Evolutionary conservation across 164 flowering plant genomes (phyloP).

Genomic region (Dillenia turbinata): DNA sequence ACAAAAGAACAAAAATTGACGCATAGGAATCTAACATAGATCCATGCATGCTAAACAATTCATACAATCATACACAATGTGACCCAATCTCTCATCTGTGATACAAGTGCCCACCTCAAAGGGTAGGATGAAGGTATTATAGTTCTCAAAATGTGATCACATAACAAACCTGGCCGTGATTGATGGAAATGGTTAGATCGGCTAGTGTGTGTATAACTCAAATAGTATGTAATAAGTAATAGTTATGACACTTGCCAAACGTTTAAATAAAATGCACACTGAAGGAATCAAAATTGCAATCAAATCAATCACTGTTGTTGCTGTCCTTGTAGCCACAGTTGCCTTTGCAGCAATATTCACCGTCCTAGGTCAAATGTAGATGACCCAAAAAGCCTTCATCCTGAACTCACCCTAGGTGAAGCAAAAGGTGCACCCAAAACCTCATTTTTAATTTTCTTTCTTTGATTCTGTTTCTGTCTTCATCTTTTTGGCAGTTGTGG

Average conservation of each 20-base stretch:
- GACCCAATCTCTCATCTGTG: no score
- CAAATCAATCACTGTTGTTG: constrained; percentile 93
- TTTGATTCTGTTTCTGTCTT: constrained; percentile 88
- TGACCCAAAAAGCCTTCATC: constrained; percentile 32
- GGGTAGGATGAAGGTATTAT: no score
- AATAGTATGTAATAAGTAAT: no score
- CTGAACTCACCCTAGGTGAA: constrained; percentile 57
- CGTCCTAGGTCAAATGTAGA: constrained; percentile 79
- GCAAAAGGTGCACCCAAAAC: constrained; percentile 59
- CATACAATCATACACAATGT: no score
- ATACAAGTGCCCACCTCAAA: no score
- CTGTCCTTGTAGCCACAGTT: constrained; percentile 92
- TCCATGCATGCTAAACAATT: no score
- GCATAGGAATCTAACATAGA: no score
- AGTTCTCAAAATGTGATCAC: no score
- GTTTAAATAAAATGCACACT: constrained; percentile 76
- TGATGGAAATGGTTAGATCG: no score
- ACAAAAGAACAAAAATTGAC: no score
- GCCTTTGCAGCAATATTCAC: constrained; percentile 96
- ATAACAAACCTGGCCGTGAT: no score
- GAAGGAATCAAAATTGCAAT: constrained; percentile 97
- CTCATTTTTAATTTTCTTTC: constrained; percentile 72
- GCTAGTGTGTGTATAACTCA: no score
- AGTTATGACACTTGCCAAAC: constrained; percentile 37
- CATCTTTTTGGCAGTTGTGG: constrained; percentile 66